Percentiles rank a stretch among this genome's conserved stretches.
Conservation (phyloP, 306 rosid species). For the Spatholobus suberectus region DNA sequence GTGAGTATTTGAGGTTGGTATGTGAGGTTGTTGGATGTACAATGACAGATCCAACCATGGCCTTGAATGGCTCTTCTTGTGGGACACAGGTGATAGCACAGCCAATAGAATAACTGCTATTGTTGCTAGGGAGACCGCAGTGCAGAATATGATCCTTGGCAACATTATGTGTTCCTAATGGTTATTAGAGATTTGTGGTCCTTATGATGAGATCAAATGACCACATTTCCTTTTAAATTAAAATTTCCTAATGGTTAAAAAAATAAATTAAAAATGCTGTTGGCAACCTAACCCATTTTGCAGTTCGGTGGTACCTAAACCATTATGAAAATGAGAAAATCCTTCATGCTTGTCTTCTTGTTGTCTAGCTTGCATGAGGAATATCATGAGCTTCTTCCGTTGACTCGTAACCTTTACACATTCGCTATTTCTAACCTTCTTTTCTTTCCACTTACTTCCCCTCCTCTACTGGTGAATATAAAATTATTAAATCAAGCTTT, state of each 20-base stretch:
- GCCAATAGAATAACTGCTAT: conserved; percentile 73
- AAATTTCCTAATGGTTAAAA: neutral
- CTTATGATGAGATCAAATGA: conserved; percentile 2
- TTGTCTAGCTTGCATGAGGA: neutral
- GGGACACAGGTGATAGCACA: conserved; percentile 64
- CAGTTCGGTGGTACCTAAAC: conserved; percentile 40
- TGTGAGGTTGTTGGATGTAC: conserved; percentile 74
- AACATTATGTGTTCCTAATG: conserved; percentile 48
- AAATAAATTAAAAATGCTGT: conserved; percentile 22
- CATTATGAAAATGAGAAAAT: neutral
- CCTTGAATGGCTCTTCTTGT: conserved; percentile 44
- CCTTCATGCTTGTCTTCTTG: conserved; percentile 19
- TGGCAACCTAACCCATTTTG: conserved; percentile 55
- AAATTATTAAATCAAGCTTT: neutral
- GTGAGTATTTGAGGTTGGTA: conserved; percentile 38
- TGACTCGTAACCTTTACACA: neutral
- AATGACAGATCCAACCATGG: conserved; percentile 74
- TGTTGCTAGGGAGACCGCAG: conserved; percentile 62
- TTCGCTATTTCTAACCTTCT: neutral
- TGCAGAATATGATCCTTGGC: conserved; percentile 62
- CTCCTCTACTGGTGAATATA: neutral
- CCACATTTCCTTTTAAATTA: conserved; percentile 9
- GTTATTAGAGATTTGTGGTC: no score
- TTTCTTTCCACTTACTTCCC: neutral
- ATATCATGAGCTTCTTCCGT: neutral